Percentiles rank a stretch among this genome's conserved stretches.
phyloP scores from a whole-genome alignment of 1,284 basidiomycete species.

The Anthracocystis walkeri region DNA sequence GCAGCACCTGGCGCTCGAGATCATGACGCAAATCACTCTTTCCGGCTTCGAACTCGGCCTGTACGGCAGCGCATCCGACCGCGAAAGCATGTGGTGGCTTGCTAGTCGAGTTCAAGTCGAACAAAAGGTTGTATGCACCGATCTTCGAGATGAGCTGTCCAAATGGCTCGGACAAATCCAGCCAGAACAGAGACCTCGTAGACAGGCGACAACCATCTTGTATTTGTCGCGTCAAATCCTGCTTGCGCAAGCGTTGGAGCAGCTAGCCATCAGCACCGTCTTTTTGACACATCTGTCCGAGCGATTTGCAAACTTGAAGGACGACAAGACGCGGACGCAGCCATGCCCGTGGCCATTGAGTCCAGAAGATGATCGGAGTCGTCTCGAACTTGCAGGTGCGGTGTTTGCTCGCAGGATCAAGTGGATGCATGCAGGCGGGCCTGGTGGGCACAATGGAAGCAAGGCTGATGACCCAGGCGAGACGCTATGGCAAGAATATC shows the following conservation, averaged over 20 bases:
- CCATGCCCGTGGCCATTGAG: conserved; percentile 9
- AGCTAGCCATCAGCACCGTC: conserved; percentile 25
- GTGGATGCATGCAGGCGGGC: conserved; percentile 24
- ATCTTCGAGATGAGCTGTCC: conserved; percentile 37
- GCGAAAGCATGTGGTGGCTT: conserved; percentile 49
- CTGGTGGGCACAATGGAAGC: neutral
- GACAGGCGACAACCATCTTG: conserved; percentile 14
- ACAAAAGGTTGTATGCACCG: conserved; percentile 36
- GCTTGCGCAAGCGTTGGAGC: conserved; percentile 34
- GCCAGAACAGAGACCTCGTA: conserved; percentile 14
- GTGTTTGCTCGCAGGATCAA: conserved; percentile 36
- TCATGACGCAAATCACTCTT: conserved; percentile 78
- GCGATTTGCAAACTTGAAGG: neutral
- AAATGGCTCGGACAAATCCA: conserved; percentile 12
- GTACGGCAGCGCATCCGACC: conserved; percentile 72
- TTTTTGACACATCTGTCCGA: conserved; percentile 20
- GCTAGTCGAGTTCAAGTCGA: conserved; percentile 44
- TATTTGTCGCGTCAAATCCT: conserved; percentile 36
- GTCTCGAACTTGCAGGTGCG: conserved; percentile 16
- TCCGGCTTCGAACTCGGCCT: conserved; percentile 82
- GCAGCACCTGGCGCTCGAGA: conserved; percentile 75
- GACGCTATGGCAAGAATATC: conserved; percentile 34
- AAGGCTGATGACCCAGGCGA: conserved; percentile 4
- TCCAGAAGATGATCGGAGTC: conserved; percentile 4
- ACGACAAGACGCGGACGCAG: neutral